Base-by-base conservation (phyloP, 148 eudicot species). In the Rhododendron griersonianum region DNA sequence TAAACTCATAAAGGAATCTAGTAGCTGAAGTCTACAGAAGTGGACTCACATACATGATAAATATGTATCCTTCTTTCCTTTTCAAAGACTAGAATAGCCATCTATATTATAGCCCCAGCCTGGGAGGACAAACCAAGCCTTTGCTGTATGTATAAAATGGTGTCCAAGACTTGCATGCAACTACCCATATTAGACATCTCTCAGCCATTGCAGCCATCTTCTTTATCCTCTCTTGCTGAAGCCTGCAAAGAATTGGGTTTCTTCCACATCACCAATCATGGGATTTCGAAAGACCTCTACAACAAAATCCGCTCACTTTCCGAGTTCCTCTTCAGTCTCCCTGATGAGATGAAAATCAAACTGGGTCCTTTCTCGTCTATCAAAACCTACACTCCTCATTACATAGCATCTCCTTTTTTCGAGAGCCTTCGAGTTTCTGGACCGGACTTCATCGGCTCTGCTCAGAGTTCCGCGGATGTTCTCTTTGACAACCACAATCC, bases 191-290 rank as follows among this genome's bases (percentile, higher is more conserved):
- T 96, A 41, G 99, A 96, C 85, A 84, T 95, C 48, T 96, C 96
- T 65, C 88, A 91, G 80, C 91, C 94, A 65, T 84, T 89, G 86
- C 85, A 81, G 78, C 85, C 93, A 65, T 91, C 94, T 69, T 86
- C 94, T 77, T 81, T 92, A n/a, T 87, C 93, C 7, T 89, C 92
- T 88, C 91, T 96, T 30, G 86, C 90, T 48, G 90, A 91, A 85
- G 95, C 98, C 85, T 96, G 99, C 89, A 91, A 86, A 89, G 93
- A 95, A 89, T 95, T 95, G 96, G 99, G 99, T 5, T 96, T 95
- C 91, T 96, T 96, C 84, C 99, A 90, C 85, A 91, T 96, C 84
- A 91, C 71, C 86, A 94, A 93, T 82, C 99, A 95, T 88, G 99
- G 99, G 41, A 90, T 96, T 65, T 83, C 98, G 4, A 85, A 92